Base-by-base conservation (phyloP, 2,329 filamentous ascomycete species). In the Trichoderma sp. region DNA sequence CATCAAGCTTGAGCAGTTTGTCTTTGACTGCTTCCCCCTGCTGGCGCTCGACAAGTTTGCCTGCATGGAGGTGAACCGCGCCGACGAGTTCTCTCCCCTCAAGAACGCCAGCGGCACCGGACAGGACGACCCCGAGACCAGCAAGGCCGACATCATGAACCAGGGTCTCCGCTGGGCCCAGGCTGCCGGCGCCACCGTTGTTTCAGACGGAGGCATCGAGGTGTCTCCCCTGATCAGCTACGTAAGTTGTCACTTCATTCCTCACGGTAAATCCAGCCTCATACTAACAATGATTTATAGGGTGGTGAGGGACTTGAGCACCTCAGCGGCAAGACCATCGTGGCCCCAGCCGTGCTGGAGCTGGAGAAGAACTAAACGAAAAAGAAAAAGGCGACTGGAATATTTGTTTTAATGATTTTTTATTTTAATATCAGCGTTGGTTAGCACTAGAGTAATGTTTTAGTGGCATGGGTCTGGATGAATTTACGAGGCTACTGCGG, bases 1-100 rank as follows among this genome's bases (percentile, higher is more conserved):
- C 76, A 95, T 99, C 88, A 99, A 99, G 87, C 89, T 99, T 50
- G 96, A 99, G 87, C 96, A 98, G 83, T 99, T 98, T 78, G 95
- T 99, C 73, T 99, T 99, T 80, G 96, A 99, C 80, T 96, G 97
- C 79, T 99, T 99, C 87, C 95, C 95, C 73, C 88, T 95, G 86
- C 86, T 97, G 67, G 85, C 91, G 20, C 89, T 99, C 74, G 88
- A 91, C 75, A 94, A 97, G 84, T 99, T 99, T 79, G 96, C 95
- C 28, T 97, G 91, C 82, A 92, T 98, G 84, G 96, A 99, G 84
- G 96, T 99, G 67, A 93, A 91, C 82, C 93, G 96, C 73, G 95
- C 98, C 85, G 96, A 99, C 76, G 96, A 99, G 84, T 99, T 99
- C 85, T 98, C 94, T 32, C 96, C 96, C 5, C 85, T 99, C 76